These are phyloP conservation scores for Biscutella laevigata DNA, from an alignment of 441 rosid species.

Conservation along the genomic window DNA sequence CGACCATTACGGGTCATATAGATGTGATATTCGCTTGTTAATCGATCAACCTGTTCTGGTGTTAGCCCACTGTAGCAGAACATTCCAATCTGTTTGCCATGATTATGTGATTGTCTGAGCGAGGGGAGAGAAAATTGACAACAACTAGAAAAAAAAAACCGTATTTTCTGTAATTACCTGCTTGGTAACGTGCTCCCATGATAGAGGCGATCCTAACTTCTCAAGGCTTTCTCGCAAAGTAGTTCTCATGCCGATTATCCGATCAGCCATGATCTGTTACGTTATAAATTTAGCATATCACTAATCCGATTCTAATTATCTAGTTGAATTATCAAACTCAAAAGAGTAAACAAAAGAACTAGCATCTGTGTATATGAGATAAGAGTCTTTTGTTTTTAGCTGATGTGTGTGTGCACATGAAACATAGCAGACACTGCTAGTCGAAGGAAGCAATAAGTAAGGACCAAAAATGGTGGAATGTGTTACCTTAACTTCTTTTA, in stretches of 20 bases:
- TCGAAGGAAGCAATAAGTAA: not conserved
- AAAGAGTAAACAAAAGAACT: not conserved
- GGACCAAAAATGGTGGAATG: not conserved
- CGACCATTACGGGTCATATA: conserved; percentile 92
- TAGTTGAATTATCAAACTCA: not conserved
- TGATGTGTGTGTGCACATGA: not conserved
- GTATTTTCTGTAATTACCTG: conserved; percentile 38
- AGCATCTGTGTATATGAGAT: not conserved
- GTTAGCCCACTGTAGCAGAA: conserved; percentile 92
- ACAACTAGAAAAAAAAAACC: not conserved
- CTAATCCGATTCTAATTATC: conserved; percentile 9
- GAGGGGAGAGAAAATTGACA: not conserved
- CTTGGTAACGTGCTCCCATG: conserved; percentile 87
- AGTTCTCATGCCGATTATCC: conserved; percentile 82
- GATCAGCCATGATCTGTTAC: conserved; percentile 79
- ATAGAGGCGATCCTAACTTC: conserved; percentile 61
- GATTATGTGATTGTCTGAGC: not conserved
- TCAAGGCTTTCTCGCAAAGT: conserved; percentile 71
- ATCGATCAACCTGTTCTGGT: conserved; percentile 79
- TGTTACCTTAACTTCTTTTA: conserved; percentile 89
- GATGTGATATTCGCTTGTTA: conserved; percentile 73
- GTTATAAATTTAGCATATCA: not conserved
- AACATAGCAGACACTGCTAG: not conserved
- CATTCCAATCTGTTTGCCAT: conserved; percentile 75
- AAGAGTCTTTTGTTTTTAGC: not conserved